Base-by-base conservation (phyloP, 192 early-diverging fungal species). In the Coemansia sp. region DNA sequence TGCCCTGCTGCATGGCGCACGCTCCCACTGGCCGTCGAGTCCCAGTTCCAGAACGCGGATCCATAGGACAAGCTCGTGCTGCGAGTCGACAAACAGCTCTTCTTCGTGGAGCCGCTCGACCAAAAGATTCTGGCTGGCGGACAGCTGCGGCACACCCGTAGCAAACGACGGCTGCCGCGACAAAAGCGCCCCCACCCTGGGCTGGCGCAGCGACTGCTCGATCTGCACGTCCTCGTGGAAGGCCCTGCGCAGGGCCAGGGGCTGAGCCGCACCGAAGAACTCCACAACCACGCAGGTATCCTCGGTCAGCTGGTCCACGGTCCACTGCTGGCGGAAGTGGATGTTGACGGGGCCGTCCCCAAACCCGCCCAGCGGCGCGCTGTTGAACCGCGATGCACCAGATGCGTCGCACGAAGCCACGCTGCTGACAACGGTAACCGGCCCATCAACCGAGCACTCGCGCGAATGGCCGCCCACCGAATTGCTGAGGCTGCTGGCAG, bases 51-150 rank as follows among this genome's bases (percentile, higher is more conserved):
- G 81, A 17, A 92, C 64, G 27, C 89, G 88, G 7, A 92, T 69
- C 83, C 88, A 90, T 16, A 88, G 73, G 7, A 87, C 48, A 0
- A 93, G 54, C 73, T 93, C 90, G 54, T 92, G 90, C 5, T 87
- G 82, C 69, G 90, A 88, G 31, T 87, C 85, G 3, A 84, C 78
- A 37, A 88, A 75, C 45, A 88, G 74, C 64, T 88, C 90, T 54
- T 92, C 89, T 81, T 79, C 83, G 59, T 70, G 83, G 64, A 65
- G 81, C 62, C 67, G 74, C 63, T 66, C 73, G 2, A 61, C 71
- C 29, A 67, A 64, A 17, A 65, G 68, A 29, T 67, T 78, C 66
- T 74, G 73, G 63, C 64, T 85, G 17, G 66, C 74, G 13, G 70
- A 73, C 21, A 78, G 37, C 19, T 24, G 16, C 6, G 16, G 36